Evolutionary conservation across 805 yeast species (phyloP), one percentile per base, ranked within the genome.

Genomic region (Starmerella sirachaensis): DNA sequence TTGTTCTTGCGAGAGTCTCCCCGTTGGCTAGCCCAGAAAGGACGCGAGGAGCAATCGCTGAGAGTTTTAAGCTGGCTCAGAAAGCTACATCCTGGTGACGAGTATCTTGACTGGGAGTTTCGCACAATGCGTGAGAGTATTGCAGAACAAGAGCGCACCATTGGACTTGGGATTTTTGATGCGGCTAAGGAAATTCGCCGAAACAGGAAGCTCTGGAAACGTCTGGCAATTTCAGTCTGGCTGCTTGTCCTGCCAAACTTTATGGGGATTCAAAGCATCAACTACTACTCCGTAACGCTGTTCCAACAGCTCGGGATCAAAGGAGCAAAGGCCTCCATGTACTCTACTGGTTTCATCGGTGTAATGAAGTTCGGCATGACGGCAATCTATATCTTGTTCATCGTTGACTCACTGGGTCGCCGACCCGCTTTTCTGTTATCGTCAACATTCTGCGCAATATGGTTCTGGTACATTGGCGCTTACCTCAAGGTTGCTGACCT

Each of bases 1-100:
- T 29, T 51, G 22, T 31, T 57, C 29, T 49, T 62, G 22, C 53
- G 52, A 29, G 68, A 63, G 45, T 61, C 66, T 2, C 68, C 68
- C n/a, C 51, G 67, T 31, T 63, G 68, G 67, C 50, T 63, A 16
- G 62, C 62, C 6, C 37, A 31, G 19, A 35, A 35, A 11, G 29
- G 28, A n/a, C 43, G 37, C 14, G 35, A 40, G 9, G 43, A 40
- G 29, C 17, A 40, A 20, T 40, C 43, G n/a, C 26, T 35, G 19
- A 13, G 21, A 10, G 29, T 18, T 10, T 29, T 40, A 14, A 22
- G 33, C 14, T 40, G 43, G 43, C 19, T 40, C 14, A 35, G 43
- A 8, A 35, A 31, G 18, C 33, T 40, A 22, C 19, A 26, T 17
- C 40, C 43, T 8, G 43, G 40, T 23, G 34, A 35, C 22, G 43